Base-by-base conservation (phyloP, 345 rosid genomes). In the Salix udensis region DNA sequence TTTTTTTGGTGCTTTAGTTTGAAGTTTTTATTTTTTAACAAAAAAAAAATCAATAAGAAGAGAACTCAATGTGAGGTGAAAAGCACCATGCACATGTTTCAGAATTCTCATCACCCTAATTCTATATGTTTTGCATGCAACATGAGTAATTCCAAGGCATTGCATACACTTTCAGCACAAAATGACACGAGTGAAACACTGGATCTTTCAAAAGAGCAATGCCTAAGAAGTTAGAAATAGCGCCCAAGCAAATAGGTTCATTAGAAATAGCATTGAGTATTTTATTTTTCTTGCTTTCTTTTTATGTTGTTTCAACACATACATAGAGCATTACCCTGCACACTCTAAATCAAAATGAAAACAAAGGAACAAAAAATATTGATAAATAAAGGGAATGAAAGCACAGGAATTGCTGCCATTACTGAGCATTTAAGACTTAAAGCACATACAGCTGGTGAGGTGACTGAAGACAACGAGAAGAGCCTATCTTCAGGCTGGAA, bases 401-500 rank as follows among this genome's bases (percentile, higher is more conserved):
- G 2, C 28, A 46, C 28, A 16, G 18, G 31, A 70, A 26, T 18
- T 58, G 65, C 42, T 11, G 42, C 65, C 28, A 52, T 44, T 52
- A 53, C 26, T 26, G n/a, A 50, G 30, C 62, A 14, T 30, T 75
- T 26, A 78, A 44, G 55, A 26, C 74, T 70, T 55, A 69, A 10
- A 53, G 75, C 65, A 90, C 94, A 71, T 85, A 93, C 99, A 40
- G 98, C 97, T 0, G 92, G 96, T 60, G 99, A 96, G 61, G 98
- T 91, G 70, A 92, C 91, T 30, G 98, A 96, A 53, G 99, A 96
- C 70, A 96, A 81, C 26, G 98, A 96, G 88, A 93, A 91, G 65
- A 93, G 90, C 87, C 98, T 88, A 64, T 96, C 99, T 86, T 96
- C 99, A 67, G 91, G 92, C 88, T 93, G 97, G 79, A 96, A 96